phyloP scores from a whole-genome alignment of 2,329 filamentous ascomycete genomes.

The Orbilia blumenaviensis region DNA sequence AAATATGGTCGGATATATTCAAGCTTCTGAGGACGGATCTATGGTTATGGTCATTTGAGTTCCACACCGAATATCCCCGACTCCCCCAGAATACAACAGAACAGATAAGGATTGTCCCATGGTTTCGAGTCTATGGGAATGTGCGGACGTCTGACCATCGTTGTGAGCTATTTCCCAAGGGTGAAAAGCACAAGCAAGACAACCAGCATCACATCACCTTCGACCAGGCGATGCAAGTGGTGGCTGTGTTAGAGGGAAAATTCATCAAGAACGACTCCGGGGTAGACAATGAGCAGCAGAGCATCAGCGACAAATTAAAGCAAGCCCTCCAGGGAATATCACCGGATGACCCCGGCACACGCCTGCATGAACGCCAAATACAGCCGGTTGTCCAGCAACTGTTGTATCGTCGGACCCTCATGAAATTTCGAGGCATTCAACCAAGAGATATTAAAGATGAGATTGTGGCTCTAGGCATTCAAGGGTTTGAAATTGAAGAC shows the following conservation, averaged over 20 bases:
- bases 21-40: constrained; percentile 6
- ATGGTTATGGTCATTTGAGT: constrained; percentile 5
- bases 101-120: not conserved
- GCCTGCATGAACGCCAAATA: not conserved
- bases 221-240: not conserved
- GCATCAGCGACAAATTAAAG: not conserved
- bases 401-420: not conserved
- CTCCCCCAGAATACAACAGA: not conserved
- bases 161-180: constrained; percentile 15
- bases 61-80: not conserved
- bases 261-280: not conserved
- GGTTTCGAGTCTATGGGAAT: constrained; percentile 27
- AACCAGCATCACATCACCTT: not conserved
- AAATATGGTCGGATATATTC: constrained; percentile 30
- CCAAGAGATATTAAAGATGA: not conserved
- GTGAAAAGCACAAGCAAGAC: not conserved
- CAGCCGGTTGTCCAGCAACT: not conserved
- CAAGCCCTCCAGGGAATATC: not conserved
- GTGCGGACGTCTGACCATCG: not conserved
- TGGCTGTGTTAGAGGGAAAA: not conserved
- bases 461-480: not conserved
- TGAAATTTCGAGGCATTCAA: not conserved
- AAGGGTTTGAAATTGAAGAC: not conserved
- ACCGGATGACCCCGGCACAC: not conserved
- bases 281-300: not conserved